A percentile compares a stretch with the other conserved stretches of the same genome.
phyloP scores from a whole-genome alignment of 345 rosid genomes.

The Corymbia maculata region DNA sequence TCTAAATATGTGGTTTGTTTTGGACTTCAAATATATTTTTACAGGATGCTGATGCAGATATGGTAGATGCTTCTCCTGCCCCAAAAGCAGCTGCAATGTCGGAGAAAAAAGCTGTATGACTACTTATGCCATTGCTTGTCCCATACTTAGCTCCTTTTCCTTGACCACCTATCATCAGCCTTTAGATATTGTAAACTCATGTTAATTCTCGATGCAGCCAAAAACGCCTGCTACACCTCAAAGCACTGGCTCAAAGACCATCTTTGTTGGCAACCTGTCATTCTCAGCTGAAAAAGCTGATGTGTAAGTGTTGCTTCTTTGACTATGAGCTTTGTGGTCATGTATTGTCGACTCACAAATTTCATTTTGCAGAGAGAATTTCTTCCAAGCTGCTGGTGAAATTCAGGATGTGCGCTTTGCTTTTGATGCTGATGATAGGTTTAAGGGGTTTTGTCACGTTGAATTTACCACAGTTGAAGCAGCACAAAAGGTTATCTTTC shows the following conservation, averaged over 20 bases:
- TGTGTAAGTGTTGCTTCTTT: conserved; percentile 36
- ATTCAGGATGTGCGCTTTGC: conserved; percentile 65
- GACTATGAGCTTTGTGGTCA: background rate
- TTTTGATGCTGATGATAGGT: conserved; percentile 30
- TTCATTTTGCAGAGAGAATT: conserved; percentile 36
- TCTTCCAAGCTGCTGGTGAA: conserved; percentile 69
- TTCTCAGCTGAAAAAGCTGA: conserved; percentile 42
- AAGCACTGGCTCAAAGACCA: conserved; percentile 44
- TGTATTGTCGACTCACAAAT: background rate
- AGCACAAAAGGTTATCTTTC: conserved; percentile 45
- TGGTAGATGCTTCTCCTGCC: conserved; percentile 43
- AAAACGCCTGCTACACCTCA: conserved; percentile 53
- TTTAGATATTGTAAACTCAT: background rate
- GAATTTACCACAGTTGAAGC: conserved; percentile 64
- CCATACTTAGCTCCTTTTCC: background rate
- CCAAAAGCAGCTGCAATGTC: conserved; percentile 18
- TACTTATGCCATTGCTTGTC: background rate
- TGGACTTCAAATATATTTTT: background rate
- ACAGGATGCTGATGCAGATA: conserved; percentile 53
- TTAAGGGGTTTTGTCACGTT: conserved; percentile 78
- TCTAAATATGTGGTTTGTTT: background rate
- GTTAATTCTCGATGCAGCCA: conserved; percentile 25
- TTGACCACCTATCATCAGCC: background rate
- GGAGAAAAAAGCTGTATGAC: conserved; percentile 27
- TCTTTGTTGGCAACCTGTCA: conserved; percentile 67